Conservation (phyloP, 306 rosid genomes). For the Dicorynia guianensis region DNA sequence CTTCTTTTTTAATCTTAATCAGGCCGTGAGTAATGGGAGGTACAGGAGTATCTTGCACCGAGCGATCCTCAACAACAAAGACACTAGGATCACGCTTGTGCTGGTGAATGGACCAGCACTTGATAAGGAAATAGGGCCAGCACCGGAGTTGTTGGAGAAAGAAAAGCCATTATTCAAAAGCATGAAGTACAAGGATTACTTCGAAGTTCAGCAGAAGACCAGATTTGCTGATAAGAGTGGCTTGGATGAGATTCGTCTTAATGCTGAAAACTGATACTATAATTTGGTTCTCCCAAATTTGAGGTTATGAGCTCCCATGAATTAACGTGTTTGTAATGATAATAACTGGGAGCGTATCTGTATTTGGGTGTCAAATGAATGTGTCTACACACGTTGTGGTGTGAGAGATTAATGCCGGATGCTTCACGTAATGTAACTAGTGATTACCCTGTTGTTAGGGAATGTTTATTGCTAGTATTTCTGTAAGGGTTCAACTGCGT, state of each 20-base stretch:
- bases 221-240: conserved; percentile 5
- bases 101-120: conserved; percentile 51
- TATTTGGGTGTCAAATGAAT: too few relatives aligned
- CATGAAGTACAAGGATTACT: conserved; percentile 44
- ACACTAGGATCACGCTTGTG: conserved; percentile 50
- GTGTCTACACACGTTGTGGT: too few relatives aligned
- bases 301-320: too few relatives aligned
- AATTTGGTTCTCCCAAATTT: neutral
- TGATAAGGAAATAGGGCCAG: conserved; percentile 50
- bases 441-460: too few relatives aligned
- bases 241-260: conserved; percentile 33
- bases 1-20: too few relatives aligned
- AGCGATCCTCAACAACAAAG: conserved; percentile 49
- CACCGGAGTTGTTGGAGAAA: conserved; percentile 39
- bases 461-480: too few relatives aligned
- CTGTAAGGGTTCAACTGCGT: too few relatives aligned
- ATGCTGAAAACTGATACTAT: neutral
- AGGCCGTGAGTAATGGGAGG: conserved; percentile 60
- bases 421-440: too few relatives aligned
- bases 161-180: conserved; percentile 43
- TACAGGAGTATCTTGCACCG: conserved; percentile 54
- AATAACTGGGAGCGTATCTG: too few relatives aligned
- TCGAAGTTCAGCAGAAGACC: conserved; percentile 39
- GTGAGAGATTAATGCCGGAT: too few relatives aligned
- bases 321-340: too few relatives aligned